Conservation (phyloP, 2,329 filamentous ascomycete genomes). For the Saccharata proteae region DNA sequence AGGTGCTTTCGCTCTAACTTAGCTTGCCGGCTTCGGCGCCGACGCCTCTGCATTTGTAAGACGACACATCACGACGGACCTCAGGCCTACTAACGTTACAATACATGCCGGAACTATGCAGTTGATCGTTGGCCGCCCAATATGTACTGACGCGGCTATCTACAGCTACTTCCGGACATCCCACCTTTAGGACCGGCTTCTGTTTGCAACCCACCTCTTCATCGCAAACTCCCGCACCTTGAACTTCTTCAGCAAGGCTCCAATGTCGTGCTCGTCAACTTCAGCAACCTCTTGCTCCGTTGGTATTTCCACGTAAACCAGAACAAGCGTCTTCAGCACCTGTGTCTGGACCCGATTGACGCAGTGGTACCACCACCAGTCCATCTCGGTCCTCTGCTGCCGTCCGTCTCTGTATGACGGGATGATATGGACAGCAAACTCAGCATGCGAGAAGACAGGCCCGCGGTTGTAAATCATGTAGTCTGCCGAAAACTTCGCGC, state of each 20-base stretch:
- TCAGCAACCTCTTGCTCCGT: constrained; percentile 41
- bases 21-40: too few relatives aligned
- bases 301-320: constrained; percentile 87
- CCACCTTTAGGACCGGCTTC: constrained; percentile 49
- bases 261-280: constrained; percentile 36
- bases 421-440: constrained; percentile 77
- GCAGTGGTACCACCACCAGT: constrained; percentile 79
- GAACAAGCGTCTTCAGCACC: constrained; percentile 77
- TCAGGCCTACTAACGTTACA: too few relatives aligned
- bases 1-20: too few relatives aligned
- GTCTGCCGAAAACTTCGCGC: constrained; percentile 90
- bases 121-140: too few relatives aligned
- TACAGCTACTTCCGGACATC: neutral
- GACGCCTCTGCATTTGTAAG: too few relatives aligned
- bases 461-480: constrained; percentile 90
- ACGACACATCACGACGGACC: too few relatives aligned
- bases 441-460: constrained; percentile 87
- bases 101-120: too few relatives aligned
- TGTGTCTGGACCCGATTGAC: constrained; percentile 82
- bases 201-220: constrained; percentile 73
- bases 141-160: too few relatives aligned
- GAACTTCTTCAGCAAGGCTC: constrained; percentile 54
- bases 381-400: constrained; percentile 31
- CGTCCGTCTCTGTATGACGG: constrained; percentile 61
- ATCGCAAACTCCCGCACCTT: constrained; percentile 69